A percentile compares a stretch with the other conserved stretches of the same genome.
These are phyloP conservation scores for Scleroderma bovista DNA, from an alignment of 768 basidiomycete species.

Conservation along the genomic window DNA sequence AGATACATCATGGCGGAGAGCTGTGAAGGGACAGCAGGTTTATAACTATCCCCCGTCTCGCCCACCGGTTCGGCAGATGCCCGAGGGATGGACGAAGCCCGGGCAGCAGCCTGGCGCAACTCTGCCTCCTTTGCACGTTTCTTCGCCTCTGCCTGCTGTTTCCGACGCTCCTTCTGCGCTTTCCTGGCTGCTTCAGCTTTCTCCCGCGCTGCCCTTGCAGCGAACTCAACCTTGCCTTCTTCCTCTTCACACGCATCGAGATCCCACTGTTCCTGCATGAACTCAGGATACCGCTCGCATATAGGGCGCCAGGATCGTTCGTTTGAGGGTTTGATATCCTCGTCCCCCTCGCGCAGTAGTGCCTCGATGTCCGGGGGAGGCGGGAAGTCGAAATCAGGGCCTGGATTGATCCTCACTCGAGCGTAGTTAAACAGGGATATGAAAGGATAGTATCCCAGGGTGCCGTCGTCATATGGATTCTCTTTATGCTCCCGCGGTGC, in stretches of 20 bases:
- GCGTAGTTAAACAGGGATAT: constrained; percentile 92
- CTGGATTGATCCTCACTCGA: constrained; percentile 78
- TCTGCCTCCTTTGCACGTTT: constrained; percentile 41
- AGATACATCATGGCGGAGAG: constrained; percentile 18
- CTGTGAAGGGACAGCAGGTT: constrained; percentile 21
- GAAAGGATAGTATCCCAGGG: constrained; percentile 93
- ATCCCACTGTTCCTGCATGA: constrained; percentile 74
- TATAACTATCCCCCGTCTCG: constrained; percentile 23
- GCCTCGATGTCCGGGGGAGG: constrained; percentile 77
- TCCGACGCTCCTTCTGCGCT: constrained; percentile 43
- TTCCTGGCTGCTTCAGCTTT: constrained; percentile 32
- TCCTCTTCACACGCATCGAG: constrained; percentile 75
- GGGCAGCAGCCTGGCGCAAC: constrained; percentile 16
- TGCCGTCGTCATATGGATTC: constrained; percentile 90
- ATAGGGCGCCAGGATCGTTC: constrained; percentile 68
- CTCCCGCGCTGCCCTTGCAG: constrained; percentile 41
- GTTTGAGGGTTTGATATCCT: constrained; percentile 23
- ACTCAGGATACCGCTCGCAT: constrained; percentile 81
- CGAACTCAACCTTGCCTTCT: constrained; percentile 45
- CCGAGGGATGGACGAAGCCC: constrained; percentile 21
- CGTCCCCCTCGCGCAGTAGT: constrained; percentile 38
- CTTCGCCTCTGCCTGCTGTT: constrained; percentile 47
- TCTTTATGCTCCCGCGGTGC: constrained; percentile 68
- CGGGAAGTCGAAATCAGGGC: constrained; percentile 77
- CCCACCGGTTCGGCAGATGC: constrained; percentile 23